Evolutionary conservation across 768 basidiomycete genomes (phyloP).

Genomic region (Hypholoma sublateritium): DNA sequence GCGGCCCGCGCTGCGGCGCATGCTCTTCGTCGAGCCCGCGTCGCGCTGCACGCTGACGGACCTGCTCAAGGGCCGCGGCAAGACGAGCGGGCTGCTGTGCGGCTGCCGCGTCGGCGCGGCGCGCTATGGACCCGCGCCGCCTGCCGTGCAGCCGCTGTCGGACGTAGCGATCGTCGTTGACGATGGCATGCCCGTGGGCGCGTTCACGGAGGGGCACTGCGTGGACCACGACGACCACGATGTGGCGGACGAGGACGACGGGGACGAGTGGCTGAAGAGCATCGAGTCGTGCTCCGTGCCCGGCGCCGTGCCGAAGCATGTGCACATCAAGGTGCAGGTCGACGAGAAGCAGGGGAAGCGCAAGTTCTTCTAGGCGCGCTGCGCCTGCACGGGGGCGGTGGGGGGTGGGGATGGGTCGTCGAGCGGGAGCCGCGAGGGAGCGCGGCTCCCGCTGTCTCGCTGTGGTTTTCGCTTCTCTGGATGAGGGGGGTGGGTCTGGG

Average conservation of each 20-base stretch:
- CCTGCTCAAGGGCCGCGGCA: slow-evolving; percentile 78
- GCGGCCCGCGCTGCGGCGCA: slow-evolving; percentile 84
- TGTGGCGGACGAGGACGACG: slow-evolving; percentile 71
- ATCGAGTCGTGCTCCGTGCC: slow-evolving; percentile 65
- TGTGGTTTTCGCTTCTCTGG: background rate
- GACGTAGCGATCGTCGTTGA: slow-evolving; percentile 23
- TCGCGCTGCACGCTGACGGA: slow-evolving; percentile 92
- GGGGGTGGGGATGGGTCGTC: background rate
- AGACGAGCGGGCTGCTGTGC: slow-evolving; percentile 75
- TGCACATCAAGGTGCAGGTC: slow-evolving; percentile 70
- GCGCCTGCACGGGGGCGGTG: background rate
- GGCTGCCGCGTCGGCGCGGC: slow-evolving; percentile 53
- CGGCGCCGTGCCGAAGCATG: slow-evolving; percentile 50
- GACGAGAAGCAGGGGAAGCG: slow-evolving; percentile 73
- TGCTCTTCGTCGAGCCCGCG: slow-evolving; percentile 89
- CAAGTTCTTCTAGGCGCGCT: slow-evolving; percentile 60
- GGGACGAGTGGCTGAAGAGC: slow-evolving; percentile 85
- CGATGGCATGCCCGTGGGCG: slow-evolving; percentile 23
- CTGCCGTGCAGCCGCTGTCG: slow-evolving; percentile 5
- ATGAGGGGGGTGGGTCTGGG: background rate
- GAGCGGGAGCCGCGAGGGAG: background rate
- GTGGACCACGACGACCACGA: slow-evolving; percentile 67
- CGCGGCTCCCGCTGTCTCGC: background rate
- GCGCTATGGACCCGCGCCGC: slow-evolving; percentile 30
- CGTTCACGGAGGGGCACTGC: slow-evolving; percentile 41